A percentile compares a stretch with the other conserved stretches of the same genome.
These are phyloP conservation scores for Trypanosoma melophagium DNA, from an alignment of 208 protist species.

Conservation along the genomic window DNA sequence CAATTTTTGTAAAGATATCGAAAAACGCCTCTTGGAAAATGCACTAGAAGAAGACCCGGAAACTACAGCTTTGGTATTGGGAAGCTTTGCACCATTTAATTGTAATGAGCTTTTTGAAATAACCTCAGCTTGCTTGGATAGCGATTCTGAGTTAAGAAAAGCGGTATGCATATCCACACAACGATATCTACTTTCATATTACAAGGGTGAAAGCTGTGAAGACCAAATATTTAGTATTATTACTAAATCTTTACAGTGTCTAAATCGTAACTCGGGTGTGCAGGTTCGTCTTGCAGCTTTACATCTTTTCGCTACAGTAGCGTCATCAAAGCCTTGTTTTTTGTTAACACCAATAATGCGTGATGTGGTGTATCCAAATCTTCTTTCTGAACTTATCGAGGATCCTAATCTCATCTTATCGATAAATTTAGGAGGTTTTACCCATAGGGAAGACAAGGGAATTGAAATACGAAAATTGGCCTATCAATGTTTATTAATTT, in stretches of 20 bases:
- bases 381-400: slow-evolving; percentile 35
- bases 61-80: slow-evolving; percentile 21
- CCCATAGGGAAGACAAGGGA: slow-evolving; percentile 92
- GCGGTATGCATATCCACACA: slow-evolving; percentile 21
- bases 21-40: slow-evolving; percentile 35
- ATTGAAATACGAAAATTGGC: slow-evolving; percentile 92
- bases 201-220: neutral
- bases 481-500: slow-evolving; percentile 91
- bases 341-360: slow-evolving; percentile 34
- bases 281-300: slow-evolving; percentile 30
- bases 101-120: slow-evolving; percentile 16
- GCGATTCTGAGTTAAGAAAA: slow-evolving; percentile 3
- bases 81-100: slow-evolving; percentile 21
- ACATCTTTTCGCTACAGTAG: slow-evolving; percentile 44
- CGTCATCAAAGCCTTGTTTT: slow-evolving; percentile 35
- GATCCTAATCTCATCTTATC: slow-evolving; percentile 48
- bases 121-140: slow-evolving; percentile 9
- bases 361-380: slow-evolving; percentile 26
- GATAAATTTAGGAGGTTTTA: slow-evolving; percentile 93
- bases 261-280: slow-evolving; percentile 24
- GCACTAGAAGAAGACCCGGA: slow-evolving; percentile 27
- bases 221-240: slow-evolving; percentile 4
- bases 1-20: slow-evolving; percentile 29
- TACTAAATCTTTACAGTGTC: slow-evolving; percentile 11
- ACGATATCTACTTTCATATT: slow-evolving; percentile 11